phyloP scores from a whole-genome alignment of 306 rosid genomes.

The Acacia crassicarpa region DNA sequence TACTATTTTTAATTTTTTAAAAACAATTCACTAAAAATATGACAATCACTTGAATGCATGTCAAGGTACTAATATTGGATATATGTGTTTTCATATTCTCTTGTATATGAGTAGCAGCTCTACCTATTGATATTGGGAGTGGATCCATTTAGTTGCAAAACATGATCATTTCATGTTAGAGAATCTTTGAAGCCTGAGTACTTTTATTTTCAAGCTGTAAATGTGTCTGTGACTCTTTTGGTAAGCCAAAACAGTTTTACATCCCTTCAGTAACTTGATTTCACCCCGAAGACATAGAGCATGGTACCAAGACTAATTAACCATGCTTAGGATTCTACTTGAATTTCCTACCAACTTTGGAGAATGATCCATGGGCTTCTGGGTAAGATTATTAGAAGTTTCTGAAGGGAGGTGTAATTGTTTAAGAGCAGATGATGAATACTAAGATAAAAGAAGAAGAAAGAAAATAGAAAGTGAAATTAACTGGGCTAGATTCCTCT shows the following conservation, averaged over 20 bases:
- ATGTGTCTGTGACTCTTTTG: not conserved
- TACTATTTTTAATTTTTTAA: not conserved
- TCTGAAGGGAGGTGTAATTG: not conserved
- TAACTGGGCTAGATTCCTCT: not conserved
- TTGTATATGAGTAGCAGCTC: not conserved
- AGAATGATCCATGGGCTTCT: not conserved
- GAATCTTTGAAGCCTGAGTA: not conserved
- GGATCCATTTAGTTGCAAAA: not conserved
- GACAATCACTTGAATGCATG: not conserved
- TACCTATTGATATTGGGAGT: not conserved
- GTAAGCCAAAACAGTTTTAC: not conserved
- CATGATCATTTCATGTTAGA: not conserved
- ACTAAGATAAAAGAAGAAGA: not conserved
- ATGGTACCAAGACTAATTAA: not conserved
- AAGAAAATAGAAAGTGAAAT: not conserved
- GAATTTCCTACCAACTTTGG: not conserved
- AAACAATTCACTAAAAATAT: not conserved
- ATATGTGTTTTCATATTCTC: not conserved
- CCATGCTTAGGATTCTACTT: not conserved
- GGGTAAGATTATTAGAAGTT: not conserved
- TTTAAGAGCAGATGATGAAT: not conserved
- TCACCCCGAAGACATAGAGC: not conserved
- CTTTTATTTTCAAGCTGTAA: not conserved
- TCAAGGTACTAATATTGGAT: constrained; percentile 1
- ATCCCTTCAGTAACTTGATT: not conserved